These are phyloP conservation scores for Suillus paluster DNA, from an alignment of 768 basidiomycete species.

Conservation along the genomic window DNA sequence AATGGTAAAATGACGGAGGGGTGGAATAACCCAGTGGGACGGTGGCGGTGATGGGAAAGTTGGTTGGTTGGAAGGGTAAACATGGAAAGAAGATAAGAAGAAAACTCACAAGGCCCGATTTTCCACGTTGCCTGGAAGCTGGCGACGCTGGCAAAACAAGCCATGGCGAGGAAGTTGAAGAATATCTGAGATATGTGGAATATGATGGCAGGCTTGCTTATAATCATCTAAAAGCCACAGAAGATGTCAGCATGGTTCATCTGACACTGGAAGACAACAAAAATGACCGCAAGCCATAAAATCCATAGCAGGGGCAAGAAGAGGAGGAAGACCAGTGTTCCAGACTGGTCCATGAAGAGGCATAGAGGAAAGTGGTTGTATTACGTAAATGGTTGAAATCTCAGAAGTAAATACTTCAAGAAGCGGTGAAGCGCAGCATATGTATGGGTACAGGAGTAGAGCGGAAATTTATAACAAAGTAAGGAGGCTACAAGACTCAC, in stretches of 20 bases:
- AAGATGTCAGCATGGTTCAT: conserved; percentile 20
- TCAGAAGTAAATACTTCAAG: conserved; percentile 6
- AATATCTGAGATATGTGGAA: conserved; percentile 81
- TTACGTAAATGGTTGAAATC: conserved; percentile 36
- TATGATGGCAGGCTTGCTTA: conserved; percentile 81
- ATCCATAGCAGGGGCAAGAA: conserved; percentile 68
- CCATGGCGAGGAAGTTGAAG: conserved; percentile 93
- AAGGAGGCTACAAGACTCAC: conserved; percentile 48
- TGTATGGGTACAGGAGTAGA: conserved; percentile 18
- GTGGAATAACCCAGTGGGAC: background rate
- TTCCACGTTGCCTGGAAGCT: conserved; percentile 85
- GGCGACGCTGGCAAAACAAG: conserved; percentile 89
- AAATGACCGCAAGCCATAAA: conserved; percentile 70
- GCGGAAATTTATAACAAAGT: conserved; percentile 19
- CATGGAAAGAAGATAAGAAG: background rate
- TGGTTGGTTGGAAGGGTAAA: conserved; percentile 4
- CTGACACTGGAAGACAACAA: conserved; percentile 15
- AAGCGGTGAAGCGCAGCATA: conserved; percentile 19
- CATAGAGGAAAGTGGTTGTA: conserved; percentile 29
- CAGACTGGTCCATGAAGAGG: conserved; percentile 46
- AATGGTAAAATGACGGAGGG: background rate
- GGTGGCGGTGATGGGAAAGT: background rate
- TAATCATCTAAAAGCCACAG: conserved; percentile 68
- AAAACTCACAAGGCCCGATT: conserved; percentile 81
- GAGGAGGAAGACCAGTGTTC: conserved; percentile 61